phyloP scores from a whole-genome alignment of 805 yeast species.

The Teunomyces kruisii region DNA sequence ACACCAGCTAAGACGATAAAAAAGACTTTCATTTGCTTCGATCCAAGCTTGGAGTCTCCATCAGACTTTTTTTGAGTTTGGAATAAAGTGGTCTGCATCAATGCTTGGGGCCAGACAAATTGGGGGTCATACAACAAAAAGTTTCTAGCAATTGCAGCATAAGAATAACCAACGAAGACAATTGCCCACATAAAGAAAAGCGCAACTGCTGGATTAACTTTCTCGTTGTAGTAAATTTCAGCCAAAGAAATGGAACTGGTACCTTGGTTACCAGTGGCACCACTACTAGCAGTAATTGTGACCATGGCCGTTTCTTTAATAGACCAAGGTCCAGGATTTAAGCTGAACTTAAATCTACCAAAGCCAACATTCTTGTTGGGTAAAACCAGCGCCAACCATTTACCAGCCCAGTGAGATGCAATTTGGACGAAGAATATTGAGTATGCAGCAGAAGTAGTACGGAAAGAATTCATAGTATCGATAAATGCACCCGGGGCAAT shows the following conservation, averaged over 20 bases:
- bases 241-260: constrained; percentile 49
- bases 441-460: constrained; percentile 51
- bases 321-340: constrained; percentile 59
- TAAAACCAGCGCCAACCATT: constrained; percentile 41
- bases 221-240: constrained; percentile 41
- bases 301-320: constrained; percentile 54
- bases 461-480: constrained; percentile 40
- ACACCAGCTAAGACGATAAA: constrained; percentile 31
- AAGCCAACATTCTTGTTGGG: constrained; percentile 30
- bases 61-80: constrained; percentile 27
- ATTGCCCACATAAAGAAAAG: constrained; percentile 50
- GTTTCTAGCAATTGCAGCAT: constrained; percentile 50
- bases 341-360: constrained; percentile 26
- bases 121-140: constrained; percentile 49
- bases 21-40: constrained; percentile 39
- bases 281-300: constrained; percentile 50
- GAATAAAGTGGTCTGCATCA: constrained; percentile 51
- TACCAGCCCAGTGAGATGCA: constrained; percentile 47
- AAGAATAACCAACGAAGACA: constrained; percentile 53
- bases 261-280: constrained; percentile 55
- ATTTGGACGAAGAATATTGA: constrained; percentile 54
- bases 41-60: constrained; percentile 12
- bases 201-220: constrained; percentile 37
- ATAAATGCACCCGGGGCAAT: constrained; percentile 44
- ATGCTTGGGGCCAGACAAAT: constrained; percentile 48